Evolutionary conservation across 352 stramenopile species (phyloP).

Genomic region (Pythium phragmiticola): DNA sequence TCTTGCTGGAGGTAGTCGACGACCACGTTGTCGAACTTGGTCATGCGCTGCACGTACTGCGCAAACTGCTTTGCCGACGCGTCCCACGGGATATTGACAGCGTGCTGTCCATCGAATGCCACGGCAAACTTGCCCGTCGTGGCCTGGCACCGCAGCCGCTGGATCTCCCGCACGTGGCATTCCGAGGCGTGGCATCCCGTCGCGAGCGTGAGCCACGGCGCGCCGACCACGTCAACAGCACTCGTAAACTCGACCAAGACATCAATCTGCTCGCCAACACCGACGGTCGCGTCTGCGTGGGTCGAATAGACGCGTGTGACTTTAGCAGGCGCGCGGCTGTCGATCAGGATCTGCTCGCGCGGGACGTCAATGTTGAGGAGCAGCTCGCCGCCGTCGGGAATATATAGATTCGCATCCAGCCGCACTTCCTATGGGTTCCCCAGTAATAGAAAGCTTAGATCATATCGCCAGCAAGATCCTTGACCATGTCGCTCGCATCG

Average conservation of each 20-base stretch:
- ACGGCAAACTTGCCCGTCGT: conserved; percentile 68
- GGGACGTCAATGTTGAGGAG: conserved; percentile 66
- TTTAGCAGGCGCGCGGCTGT: conserved; percentile 55
- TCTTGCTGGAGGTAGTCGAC: conserved; percentile 66
- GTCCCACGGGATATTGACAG: conserved; percentile 70
- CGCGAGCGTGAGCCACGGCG: conserved; percentile 45
- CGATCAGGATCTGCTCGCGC: conserved; percentile 46
- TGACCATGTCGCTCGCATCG: not conserved
- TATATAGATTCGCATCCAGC: conserved; percentile 67
- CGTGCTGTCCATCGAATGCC: conserved; percentile 47
- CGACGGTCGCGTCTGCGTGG: conserved; percentile 43
- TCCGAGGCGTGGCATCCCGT: conserved; percentile 51
- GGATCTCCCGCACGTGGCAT: conserved; percentile 61
- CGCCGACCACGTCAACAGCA: conserved; percentile 52
- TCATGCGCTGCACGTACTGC: conserved; percentile 59
- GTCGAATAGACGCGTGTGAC: conserved; percentile 61
- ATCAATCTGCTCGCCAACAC: conserved; percentile 58
- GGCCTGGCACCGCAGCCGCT: conserved; percentile 56
- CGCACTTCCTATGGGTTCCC: conserved; percentile 39
- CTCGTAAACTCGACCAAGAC: conserved; percentile 76
- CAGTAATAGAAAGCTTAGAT: not conserved
- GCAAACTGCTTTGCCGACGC: conserved; percentile 42
- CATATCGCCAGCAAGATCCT: not conserved
- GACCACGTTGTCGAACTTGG: conserved; percentile 51
- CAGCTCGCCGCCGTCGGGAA: conserved; percentile 69